Base-by-base conservation (phyloP, 768 basidiomycete species). In the Panellus pusillus region DNA sequence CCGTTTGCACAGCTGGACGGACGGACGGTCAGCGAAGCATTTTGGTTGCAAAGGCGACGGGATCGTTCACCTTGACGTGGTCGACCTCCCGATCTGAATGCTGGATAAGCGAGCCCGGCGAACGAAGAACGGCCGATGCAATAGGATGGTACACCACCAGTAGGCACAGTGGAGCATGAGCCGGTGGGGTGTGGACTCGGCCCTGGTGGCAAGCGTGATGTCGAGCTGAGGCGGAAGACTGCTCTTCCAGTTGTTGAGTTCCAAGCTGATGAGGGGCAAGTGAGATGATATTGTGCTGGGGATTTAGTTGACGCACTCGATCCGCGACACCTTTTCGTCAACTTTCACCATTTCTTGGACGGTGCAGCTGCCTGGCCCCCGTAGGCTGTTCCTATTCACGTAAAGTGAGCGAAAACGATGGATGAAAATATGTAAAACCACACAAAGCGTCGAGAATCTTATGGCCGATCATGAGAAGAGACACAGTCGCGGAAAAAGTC, bases 91-190 rank as follows among this genome's bases (percentile, higher is more conserved):
- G 50, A 6, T 56, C 55, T 17, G 54, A 52, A 4, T 14, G 17
- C 15, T 20, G 35, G 4, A 48, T 47, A 5, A 27, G 46, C 59
- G 66, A 37, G 63, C 60, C 19, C 63, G 61, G 9, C 63, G 54
- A 57, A 72, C 44, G 40, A 60, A 74, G 61, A 72, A 74, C 11
- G 74, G 74, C 4, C 74, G 66, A 49, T 75, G 70, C 0, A 76
- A 67, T 18, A 76, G 65, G 29, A 76, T 74, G 32, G 66, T 61
- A 12, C 67, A 52, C 69, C 73, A 76, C 61, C 69, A 68, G 48
- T 69, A 72, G 35, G 68, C 60, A 31, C 66, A 54, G 50, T 75
- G 70, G 40, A 74, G 54, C 61, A 68, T 66, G 39, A 74, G 57
- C 7, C 70, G 59, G 47, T 74, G 72, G 5, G 70, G 69, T 8